These are phyloP conservation scores for Mycena vulgaris DNA, from an alignment of 768 basidiomycete species.

Conservation along the genomic window DNA sequence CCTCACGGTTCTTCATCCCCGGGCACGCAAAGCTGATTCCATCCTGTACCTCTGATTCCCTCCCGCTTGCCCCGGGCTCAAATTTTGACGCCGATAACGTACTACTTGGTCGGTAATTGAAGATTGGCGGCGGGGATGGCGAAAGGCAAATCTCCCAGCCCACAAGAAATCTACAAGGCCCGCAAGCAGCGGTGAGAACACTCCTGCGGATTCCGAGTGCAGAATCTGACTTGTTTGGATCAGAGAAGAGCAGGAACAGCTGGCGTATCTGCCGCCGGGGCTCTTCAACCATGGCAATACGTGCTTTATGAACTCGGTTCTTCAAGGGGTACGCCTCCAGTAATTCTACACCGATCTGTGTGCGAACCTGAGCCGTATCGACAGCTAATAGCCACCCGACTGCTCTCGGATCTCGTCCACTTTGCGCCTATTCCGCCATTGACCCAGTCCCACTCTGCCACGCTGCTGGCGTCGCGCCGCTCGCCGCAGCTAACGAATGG, in stretches of 20 bases:
- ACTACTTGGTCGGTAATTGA: slow-evolving; percentile 1
- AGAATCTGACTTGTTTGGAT: slow-evolving; percentile 18
- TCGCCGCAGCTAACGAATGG: slow-evolving; percentile 83
- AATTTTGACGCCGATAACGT: slow-evolving; percentile 14
- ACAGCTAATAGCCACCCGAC: slow-evolving; percentile 78
- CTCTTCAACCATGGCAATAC: slow-evolving; percentile 89
- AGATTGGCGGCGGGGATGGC: slow-evolving; percentile 26
- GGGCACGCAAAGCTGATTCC: neutral
- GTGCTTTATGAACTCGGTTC: slow-evolving; percentile 96
- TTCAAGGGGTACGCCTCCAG: slow-evolving; percentile 87
- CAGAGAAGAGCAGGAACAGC: slow-evolving; percentile 73
- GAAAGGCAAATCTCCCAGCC: slow-evolving; percentile 31
- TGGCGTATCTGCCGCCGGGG: slow-evolving; percentile 78
- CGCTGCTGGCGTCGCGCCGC: slow-evolving; percentile 60
- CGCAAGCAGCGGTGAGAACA: slow-evolving; percentile 32
- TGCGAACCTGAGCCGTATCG: slow-evolving; percentile 15
- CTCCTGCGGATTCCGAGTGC: neutral
- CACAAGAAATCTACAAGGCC: slow-evolving; percentile 31
- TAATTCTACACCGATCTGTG: slow-evolving; percentile 34
- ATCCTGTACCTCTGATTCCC: neutral
- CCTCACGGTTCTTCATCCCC: neutral
- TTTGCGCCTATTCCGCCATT: slow-evolving; percentile 65
- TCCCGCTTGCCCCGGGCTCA: slow-evolving; percentile 5
- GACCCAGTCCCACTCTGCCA: slow-evolving; percentile 57
- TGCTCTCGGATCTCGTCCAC: slow-evolving; percentile 70